A percentile compares a stretch with the other conserved stretches of the same genome.
phyloP scores from a whole-genome alignment of 345 rosid species.

The Bretschneidera sinensis region DNA sequence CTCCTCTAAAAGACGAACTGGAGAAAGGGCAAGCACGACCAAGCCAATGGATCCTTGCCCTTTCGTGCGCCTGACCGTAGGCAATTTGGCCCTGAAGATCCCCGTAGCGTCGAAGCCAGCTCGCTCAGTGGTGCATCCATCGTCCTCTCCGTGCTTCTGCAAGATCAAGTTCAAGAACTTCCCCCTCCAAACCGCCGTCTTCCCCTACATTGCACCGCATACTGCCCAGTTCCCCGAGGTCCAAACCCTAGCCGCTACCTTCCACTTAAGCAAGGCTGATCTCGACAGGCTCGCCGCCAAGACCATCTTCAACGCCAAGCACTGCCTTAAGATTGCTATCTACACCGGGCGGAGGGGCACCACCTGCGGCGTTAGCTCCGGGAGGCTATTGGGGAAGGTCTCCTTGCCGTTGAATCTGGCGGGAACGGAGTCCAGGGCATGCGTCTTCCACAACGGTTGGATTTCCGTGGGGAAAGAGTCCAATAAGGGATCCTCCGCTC shows the following conservation, averaged over 20 bases:
- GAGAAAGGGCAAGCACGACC: background rate
- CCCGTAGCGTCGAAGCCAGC: constrained; percentile 66
- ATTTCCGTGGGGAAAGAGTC: constrained; percentile 57
- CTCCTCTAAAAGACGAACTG: no score
- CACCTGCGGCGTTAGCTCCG: constrained; percentile 69
- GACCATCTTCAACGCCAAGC: constrained; percentile 56
- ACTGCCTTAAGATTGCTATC: constrained; percentile 48
- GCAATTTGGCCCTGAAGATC: constrained; percentile 61
- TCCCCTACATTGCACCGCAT: constrained; percentile 59
- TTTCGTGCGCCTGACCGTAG: constrained; percentile 72
- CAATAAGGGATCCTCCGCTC: constrained; percentile 45
- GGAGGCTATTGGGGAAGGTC: constrained; percentile 64
- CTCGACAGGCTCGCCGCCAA: constrained; percentile 50
- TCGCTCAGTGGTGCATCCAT: constrained; percentile 72
- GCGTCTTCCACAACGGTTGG: constrained; percentile 76
- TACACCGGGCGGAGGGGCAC: constrained; percentile 74
- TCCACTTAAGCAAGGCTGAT: constrained; percentile 66
- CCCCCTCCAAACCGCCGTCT: constrained; percentile 55
- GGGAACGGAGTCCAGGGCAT: constrained; percentile 44
- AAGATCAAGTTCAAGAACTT: constrained; percentile 65
- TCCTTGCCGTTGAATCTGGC: constrained; percentile 73
- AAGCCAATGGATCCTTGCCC: constrained; percentile 92
- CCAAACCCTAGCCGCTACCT: constrained; percentile 55
- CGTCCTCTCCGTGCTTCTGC: constrained; percentile 80
- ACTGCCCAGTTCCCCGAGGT: constrained; percentile 33